Evolutionary conservation across 345 rosid genomes (phyloP).

Genomic region (Anastatica hierochuntica): DNA sequence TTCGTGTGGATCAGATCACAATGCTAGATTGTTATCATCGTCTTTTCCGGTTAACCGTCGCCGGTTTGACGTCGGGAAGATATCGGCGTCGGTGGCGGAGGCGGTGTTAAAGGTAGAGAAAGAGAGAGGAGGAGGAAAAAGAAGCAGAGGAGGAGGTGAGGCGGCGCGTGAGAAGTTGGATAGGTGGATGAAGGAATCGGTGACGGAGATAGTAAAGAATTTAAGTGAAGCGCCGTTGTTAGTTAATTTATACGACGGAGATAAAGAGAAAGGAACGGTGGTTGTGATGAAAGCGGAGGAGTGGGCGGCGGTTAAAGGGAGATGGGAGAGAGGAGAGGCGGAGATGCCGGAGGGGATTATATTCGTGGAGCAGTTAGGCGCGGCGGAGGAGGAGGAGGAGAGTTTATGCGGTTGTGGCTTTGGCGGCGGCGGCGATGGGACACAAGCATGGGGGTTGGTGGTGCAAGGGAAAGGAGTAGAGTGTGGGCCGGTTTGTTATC

Average conservation of each 20-base stretch:
- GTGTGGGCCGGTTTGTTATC: slow-evolving; percentile 48
- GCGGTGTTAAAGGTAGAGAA: slow-evolving; percentile 15
- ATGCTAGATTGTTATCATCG: slow-evolving; percentile 8
- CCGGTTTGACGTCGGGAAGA: slow-evolving; percentile 6
- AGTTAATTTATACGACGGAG: slow-evolving; percentile 13
- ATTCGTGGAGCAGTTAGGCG: slow-evolving; percentile 21
- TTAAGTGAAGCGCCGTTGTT: slow-evolving; percentile 21
- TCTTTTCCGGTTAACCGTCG: slow-evolving; percentile 5
- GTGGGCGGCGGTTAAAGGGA: slow-evolving; percentile 18
- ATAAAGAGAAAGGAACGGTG: slow-evolving; percentile 13
- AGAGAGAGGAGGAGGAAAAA: background rate
- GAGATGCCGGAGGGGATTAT: slow-evolving; percentile 28
- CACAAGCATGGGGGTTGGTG: slow-evolving; percentile 71
- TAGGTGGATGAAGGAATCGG: slow-evolving; percentile 27
- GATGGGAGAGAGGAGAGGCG: slow-evolving; percentile 29
- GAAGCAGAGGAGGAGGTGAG: slow-evolving; percentile 12
- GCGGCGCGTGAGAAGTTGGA: slow-evolving; percentile 22
- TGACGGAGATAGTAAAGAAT: slow-evolving; percentile 26
- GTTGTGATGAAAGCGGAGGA: slow-evolving; percentile 29
- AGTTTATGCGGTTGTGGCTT: slow-evolving; percentile 51
- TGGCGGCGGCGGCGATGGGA: slow-evolving; percentile 18
- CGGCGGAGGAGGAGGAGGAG: slow-evolving; percentile 12
- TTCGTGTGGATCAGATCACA: slow-evolving; percentile 14
- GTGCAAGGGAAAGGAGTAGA: slow-evolving; percentile 57
- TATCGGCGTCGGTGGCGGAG: slow-evolving; percentile 20